Evolutionary conservation across 257 asterid species (phyloP).

Genomic region (Plantago major): DNA sequence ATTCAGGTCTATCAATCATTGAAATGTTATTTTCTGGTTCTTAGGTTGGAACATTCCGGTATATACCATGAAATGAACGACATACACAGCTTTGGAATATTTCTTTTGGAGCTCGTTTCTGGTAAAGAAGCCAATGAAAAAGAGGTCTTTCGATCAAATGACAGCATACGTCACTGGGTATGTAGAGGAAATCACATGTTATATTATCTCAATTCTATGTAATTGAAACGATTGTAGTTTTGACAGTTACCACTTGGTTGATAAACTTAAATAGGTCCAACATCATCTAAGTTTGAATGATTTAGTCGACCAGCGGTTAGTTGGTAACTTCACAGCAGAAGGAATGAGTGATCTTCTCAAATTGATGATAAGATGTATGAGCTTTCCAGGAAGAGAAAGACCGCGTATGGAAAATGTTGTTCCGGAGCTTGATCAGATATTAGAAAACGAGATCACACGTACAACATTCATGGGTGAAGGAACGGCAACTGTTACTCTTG

Average conservation of each 20-base stretch:
- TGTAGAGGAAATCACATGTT: conserved; percentile 13
- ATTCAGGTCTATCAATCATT: not conserved
- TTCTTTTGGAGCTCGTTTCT: conserved; percentile 61
- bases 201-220: not conserved
- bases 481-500: conserved; percentile 46
- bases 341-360: conserved; percentile 57
- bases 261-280: conserved; percentile 32
- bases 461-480: conserved; percentile 65
- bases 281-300: conserved; percentile 27
- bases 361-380: conserved; percentile 44
- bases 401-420: conserved; percentile 47
- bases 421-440: conserved; percentile 51
- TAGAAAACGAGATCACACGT: conserved; percentile 53
- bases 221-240: not conserved
- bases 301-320: conserved; percentile 45
- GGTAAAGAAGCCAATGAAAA: conserved; percentile 45
- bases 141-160: conserved; percentile 40
- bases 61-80: conserved; percentile 37
- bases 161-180: conserved; percentile 51
- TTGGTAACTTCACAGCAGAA: conserved; percentile 53
- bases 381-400: conserved; percentile 43
- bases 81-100: conserved; percentile 68
- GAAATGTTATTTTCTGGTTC: conserved; percentile 4
- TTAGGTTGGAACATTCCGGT: conserved; percentile 37
- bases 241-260: not conserved